Base-by-base conservation (phyloP, 2,329 filamentous ascomycete species). In the Penicillium sp. region DNA sequence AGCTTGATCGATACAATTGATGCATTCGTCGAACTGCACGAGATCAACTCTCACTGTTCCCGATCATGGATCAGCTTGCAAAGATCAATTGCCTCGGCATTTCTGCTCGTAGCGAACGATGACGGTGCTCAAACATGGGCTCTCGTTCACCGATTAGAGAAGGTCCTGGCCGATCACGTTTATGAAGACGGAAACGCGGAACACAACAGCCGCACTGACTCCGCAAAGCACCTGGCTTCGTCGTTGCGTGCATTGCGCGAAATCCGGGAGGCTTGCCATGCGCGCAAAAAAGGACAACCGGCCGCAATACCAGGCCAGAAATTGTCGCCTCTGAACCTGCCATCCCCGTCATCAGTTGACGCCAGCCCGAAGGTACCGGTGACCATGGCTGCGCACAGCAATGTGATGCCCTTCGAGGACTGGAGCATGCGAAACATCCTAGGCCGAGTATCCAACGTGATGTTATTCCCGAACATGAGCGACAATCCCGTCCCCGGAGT, bases 1-100 rank as follows among this genome's bases (percentile, higher is more conserved):
- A 81, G 77, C 54, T 69, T 84, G 12, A 74, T 78, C 45, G 74
- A 60, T 44, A 80, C 80, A 0, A 77, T 84, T 24, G 79, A 82
- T 54, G 79, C 81, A 0, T 85, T 82, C 64, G 76, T 84, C 4
- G 82, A 82, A 31, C 64, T 85, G 42, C 69, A 74, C 48, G 59
- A 61, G 15, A 63, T 71, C 49, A 70, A 67, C 48, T 61, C 66
- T 1, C 68, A 70, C 48, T 71, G 68, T 21, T 71, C 71, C 3
- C 70, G 73, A 6, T 74, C 69, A 8, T 76, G 73, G 73, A 72
- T 74, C 46, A 73, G 69, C 43, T 62, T 74, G 36, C 73, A 76
- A 54, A 65, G 73, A 29, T 68, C 68, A 2, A 71, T 76, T 44
- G 73, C 72, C 6, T 73, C 71, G 6, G 72, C 73, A 0, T 75